Evolutionary conservation across 2,329 filamentous ascomycete species (phyloP).

Genomic region (Fusarium sp.): DNA sequence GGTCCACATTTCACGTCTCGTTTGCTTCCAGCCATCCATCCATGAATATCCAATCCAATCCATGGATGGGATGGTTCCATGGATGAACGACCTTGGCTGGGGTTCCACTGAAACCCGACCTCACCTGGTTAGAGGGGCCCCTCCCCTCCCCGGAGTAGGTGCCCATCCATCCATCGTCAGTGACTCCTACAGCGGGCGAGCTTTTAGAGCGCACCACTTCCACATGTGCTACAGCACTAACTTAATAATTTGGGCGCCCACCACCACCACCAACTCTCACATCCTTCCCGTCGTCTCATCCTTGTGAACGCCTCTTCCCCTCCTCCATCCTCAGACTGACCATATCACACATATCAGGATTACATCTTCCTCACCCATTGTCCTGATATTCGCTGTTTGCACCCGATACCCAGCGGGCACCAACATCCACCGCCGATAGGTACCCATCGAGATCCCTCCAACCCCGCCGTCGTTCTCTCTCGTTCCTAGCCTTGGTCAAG

Average conservation of each 20-base stretch:
- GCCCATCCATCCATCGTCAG: constrained; percentile 1
- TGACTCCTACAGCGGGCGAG: neutral
- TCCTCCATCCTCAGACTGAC: neutral
- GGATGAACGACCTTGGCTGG: neutral
- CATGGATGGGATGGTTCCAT: neutral
- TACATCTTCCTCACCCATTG: neutral
- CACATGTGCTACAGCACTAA: neutral
- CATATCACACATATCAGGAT: neutral
- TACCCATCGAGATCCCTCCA: constrained; percentile 10
- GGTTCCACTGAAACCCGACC: constrained; percentile 2
- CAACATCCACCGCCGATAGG: constrained; percentile 8
- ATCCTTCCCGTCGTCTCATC: constrained; percentile 19
- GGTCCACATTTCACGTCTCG: constrained; percentile 3
- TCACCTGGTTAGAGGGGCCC: neutral
- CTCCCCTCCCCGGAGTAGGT: neutral
- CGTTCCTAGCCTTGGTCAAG: constrained; percentile 35
- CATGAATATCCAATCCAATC: neutral
- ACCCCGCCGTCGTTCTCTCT: constrained; percentile 24
- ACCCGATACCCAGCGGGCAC: constrained; percentile 7
- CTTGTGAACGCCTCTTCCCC: constrained; percentile 15
- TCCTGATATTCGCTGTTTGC: neutral
- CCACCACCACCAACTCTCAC: neutral
- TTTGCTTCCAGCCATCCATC: neutral
- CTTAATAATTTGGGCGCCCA: constrained; percentile 4
- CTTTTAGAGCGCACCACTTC: constrained; percentile 6